Conservation (phyloP, 139 green algal species). For the Desmodesmus armatus region DNA sequence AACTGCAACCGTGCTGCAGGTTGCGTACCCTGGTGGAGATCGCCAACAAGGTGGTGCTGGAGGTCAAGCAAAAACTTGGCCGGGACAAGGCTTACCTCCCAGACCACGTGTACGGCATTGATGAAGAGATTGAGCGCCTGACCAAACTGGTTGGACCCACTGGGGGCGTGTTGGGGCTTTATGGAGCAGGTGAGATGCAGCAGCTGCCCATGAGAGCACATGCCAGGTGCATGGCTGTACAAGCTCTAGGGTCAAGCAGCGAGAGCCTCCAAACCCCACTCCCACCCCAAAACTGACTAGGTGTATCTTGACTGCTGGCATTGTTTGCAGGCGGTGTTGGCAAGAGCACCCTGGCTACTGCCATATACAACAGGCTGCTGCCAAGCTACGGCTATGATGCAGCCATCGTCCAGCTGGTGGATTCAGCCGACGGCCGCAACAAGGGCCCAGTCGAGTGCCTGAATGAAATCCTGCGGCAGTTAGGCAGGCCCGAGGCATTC, state of each 20-base stretch:
- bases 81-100: not conserved
- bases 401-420: not conserved
- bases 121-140: not conserved
- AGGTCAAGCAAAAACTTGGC: not conserved
- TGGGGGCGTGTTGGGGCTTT: not conserved
- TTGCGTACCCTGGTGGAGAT: not conserved
- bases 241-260: not conserved
- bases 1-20: not conserved
- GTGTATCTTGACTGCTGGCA: too few species aligned
- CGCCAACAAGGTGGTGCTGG: not conserved
- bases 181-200: not conserved
- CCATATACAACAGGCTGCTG: not conserved
- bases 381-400: not conserved
- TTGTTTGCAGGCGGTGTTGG: conserved; percentile 4
- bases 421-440: not conserved
- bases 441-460: not conserved
- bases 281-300: too few species aligned
- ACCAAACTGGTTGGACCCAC: not conserved
- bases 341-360: conserved; percentile 10
- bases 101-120: not conserved
- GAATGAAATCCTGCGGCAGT: not conserved
- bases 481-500: not conserved
- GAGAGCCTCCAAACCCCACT: not conserved
- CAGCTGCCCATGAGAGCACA: not conserved
- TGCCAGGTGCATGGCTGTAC: not conserved